Evolutionary conservation across 768 basidiomycete species (phyloP), one percentile per base, ranked within the genome.

Genomic region (Mycena chlorophos): DNA sequence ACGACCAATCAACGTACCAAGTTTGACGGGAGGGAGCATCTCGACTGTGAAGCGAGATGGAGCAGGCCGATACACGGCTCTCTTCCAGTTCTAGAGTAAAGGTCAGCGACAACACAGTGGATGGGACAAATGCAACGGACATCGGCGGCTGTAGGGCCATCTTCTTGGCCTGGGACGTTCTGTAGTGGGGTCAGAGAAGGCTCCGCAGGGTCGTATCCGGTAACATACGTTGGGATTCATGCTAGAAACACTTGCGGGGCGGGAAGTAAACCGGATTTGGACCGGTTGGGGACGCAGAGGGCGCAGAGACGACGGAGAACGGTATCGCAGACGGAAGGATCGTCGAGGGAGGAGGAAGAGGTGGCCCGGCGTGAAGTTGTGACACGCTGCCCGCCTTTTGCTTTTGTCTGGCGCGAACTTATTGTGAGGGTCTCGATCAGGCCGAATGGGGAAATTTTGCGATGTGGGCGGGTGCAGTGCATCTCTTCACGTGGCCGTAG

Each of bases 21-120:
- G 76, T 63, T 88, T 88, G 37, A 72, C 71, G 12, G 87, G 81
- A 2, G 75, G 68, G 14, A 89, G 74, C 56, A 85, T 74, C 46
- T 84, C 80, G 4, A 88, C 80, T 0, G 72, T 69, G 58, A 91
- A 91, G 49, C 74, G 69, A 17, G 69, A 73, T 5, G 89, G 89
- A 4, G 88, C 74, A 27, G 77, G 68, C 28, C 77, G 82, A 60
- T 83, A 73, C 5, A 90, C 77, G 6, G 85, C 85, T 58, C 85
- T 70, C 63, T 85, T 85, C 69, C 78, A 86, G 43, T 74, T 66
- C 87, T 90, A 50, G 13, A 49, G 4, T 27, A 25, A 45, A 4
- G 28, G 13, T 27, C 22, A 23, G 34, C n/a, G 20, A n/a, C 2
- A 13, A 48, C 23, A 43, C 23, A 40, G 25, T 19, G n/a, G 4